Conservation (phyloP, 768 basidiomycete genomes). For the Boletellus sp. region DNA sequence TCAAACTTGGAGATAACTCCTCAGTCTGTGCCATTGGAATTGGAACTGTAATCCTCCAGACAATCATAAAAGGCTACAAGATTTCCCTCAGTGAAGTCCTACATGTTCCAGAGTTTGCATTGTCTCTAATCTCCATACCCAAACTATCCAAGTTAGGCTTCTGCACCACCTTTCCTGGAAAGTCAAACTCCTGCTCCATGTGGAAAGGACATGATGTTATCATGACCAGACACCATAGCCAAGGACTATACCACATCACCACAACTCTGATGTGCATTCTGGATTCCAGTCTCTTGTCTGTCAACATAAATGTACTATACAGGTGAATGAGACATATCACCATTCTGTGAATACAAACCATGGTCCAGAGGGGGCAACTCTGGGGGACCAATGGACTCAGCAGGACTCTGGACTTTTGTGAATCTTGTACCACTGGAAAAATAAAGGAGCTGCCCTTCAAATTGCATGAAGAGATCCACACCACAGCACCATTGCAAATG, state of each 20-base stretch:
- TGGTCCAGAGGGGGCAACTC: too few relatives aligned
- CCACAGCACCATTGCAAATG: too few relatives aligned
- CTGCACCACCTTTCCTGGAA: too few relatives aligned
- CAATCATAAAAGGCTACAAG: neutral
- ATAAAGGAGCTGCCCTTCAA: neutral
- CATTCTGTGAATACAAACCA: neutral
- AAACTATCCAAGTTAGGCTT: too few relatives aligned
- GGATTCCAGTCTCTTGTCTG: neutral
- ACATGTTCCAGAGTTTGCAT: neutral
- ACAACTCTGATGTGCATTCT: constrained; percentile 8
- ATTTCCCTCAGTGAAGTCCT: neutral
- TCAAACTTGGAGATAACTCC: neutral
- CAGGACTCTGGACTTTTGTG: neutral
- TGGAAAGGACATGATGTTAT: neutral
- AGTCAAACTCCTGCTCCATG: neutral
- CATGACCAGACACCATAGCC: neutral
- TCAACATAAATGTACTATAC: neutral
- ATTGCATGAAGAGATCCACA: too few relatives aligned
- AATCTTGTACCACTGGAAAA: neutral
- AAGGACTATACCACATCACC: neutral
- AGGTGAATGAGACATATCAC: neutral
- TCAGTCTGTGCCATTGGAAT: neutral
- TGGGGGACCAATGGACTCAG: neutral
- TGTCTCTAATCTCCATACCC: neutral
- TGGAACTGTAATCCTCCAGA: neutral